Percentiles rank a stretch among this genome's conserved stretches.
Evolutionary conservation across 2,329 filamentous ascomycete species (phyloP).

Genomic region (Cladosporium sp.): DNA sequence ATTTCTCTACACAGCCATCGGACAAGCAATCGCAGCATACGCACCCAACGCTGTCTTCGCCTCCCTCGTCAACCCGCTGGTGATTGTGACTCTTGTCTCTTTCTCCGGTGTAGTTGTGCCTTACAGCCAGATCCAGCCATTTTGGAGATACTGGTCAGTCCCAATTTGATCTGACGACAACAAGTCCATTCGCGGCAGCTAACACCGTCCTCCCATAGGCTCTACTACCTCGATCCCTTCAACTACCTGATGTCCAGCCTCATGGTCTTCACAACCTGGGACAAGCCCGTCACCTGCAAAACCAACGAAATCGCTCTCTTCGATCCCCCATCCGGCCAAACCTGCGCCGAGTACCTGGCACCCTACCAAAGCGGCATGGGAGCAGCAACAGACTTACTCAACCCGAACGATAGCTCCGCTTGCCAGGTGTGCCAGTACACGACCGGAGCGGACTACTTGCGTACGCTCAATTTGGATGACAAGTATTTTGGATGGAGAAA

Average conservation of each 20-base stretch:
- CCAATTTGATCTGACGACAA: background rate
- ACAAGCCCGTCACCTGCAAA: conserved; percentile 36
- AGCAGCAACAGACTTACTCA: conserved; percentile 45
- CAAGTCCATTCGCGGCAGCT: too few relatives aligned
- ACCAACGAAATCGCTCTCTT: conserved; percentile 37
- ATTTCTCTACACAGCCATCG: conserved; percentile 50
- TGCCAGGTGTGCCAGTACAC: conserved; percentile 61
- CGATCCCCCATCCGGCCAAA: conserved; percentile 47
- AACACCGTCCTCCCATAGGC: background rate
- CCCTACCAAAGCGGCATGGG: conserved; percentile 40
- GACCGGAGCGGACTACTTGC: conserved; percentile 55
- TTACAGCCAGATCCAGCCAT: conserved; percentile 28
- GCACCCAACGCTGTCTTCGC: conserved; percentile 43
- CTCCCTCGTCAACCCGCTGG: conserved; percentile 39
- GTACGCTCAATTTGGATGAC: conserved; percentile 54
- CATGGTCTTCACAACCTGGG: conserved; percentile 38
- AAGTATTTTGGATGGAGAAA: conserved; percentile 65
- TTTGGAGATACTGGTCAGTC: conserved; percentile 35
- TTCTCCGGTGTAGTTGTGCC: conserved; percentile 33
- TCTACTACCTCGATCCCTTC: conserved; percentile 37
- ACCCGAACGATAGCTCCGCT: conserved; percentile 51
- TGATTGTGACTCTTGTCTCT: conserved; percentile 29
- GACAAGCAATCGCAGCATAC: conserved; percentile 51
- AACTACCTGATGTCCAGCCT: conserved; percentile 41
- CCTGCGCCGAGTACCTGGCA: conserved; percentile 55